Evolutionary conservation across 2,329 filamentous ascomycete genomes (phyloP).

Genomic region (Plenodomus biglobosus): DNA sequence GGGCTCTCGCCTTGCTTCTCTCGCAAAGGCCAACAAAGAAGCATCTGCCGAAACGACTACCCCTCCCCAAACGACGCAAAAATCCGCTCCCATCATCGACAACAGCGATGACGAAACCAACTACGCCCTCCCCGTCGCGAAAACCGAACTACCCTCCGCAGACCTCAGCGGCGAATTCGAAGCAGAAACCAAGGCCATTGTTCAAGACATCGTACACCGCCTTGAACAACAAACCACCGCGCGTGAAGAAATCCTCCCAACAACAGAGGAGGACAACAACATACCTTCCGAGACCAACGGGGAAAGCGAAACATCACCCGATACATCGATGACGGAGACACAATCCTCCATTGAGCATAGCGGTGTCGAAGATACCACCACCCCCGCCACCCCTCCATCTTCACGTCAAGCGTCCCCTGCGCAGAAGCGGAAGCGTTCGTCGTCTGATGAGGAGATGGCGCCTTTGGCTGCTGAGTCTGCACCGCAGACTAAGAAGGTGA

Average conservation of each 20-base stretch:
- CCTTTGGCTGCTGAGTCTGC: background rate
- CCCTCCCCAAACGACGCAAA: background rate
- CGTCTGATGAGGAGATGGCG: too few species aligned
- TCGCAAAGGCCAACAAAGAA: background rate
- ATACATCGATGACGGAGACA: background rate
- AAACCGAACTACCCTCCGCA: background rate
- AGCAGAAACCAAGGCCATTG: background rate
- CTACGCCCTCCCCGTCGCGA: background rate
- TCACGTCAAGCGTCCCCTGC: background rate
- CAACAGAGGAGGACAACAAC: too few species aligned
- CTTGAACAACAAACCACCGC: background rate
- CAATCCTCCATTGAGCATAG: background rate
- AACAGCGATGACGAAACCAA: constrained; percentile 3
- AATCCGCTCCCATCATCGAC: constrained; percentile 2
- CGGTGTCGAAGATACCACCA: background rate
- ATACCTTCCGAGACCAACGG: too few species aligned
- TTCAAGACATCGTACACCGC: background rate
- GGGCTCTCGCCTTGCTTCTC: background rate
- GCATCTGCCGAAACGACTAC: background rate
- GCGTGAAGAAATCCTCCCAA: background rate
- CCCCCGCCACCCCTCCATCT: background rate
- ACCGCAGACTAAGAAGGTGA: background rate
- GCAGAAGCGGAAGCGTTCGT: background rate
- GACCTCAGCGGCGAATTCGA: background rate
- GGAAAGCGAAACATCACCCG: too few species aligned